Conservation (phyloP, 495 filamentous ascomycete species). For the Evernia prunastri region DNA sequence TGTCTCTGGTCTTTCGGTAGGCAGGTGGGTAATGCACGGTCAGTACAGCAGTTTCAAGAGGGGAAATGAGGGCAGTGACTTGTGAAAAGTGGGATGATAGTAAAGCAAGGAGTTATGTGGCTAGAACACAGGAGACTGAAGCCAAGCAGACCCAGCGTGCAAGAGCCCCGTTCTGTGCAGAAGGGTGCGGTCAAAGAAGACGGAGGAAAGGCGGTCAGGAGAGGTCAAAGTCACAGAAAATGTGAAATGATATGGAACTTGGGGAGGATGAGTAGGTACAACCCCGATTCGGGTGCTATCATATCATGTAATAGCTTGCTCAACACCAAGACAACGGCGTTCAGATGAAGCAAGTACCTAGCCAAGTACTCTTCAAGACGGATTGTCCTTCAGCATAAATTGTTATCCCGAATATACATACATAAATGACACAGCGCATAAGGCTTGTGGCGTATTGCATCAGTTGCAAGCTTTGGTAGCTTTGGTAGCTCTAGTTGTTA, state of each 20-base stretch:
- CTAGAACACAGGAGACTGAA: background rate
- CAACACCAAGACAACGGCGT: background rate
- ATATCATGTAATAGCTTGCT: background rate
- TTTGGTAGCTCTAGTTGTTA: no score
- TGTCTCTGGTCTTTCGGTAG: background rate
- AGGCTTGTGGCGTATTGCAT: no score
- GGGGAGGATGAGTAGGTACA: background rate
- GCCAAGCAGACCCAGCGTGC: background rate
- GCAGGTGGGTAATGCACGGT: background rate
- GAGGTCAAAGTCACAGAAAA: background rate
- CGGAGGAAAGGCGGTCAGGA: background rate
- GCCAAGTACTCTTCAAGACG: background rate
- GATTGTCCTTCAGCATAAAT: background rate
- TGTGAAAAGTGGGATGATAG: background rate
- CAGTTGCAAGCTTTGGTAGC: no score
- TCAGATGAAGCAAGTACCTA: background rate
- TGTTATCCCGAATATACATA: background rate
- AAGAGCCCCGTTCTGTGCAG: background rate
- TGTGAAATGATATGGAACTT: background rate
- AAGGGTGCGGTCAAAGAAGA: background rate
- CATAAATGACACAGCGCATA: no score
- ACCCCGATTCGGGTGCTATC: background rate
- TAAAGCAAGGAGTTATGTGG: background rate
- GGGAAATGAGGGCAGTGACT: background rate
- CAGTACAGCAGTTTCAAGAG: background rate